Evolutionary conservation across 805 yeast species (phyloP).

Genomic region (Saccharomycopsis sp.): DNA sequence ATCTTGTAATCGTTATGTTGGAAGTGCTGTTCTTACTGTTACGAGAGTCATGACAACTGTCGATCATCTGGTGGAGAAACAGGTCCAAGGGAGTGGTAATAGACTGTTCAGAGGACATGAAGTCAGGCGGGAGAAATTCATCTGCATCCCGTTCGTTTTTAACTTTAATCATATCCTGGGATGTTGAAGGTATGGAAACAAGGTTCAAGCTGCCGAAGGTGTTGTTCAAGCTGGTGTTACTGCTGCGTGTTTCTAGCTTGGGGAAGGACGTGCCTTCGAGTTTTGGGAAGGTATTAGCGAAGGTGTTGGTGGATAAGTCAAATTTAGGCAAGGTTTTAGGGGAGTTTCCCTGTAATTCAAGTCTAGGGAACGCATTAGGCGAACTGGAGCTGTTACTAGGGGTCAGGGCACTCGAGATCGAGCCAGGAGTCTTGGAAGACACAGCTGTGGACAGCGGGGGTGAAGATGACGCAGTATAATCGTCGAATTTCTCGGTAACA

Average conservation of each 20-base stretch:
- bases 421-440: neutral
- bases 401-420: neutral
- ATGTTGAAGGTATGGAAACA: neutral
- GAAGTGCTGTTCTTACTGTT: neutral
- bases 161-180: neutral
- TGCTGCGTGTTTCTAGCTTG: too few species aligned
- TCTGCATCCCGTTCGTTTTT: neutral
- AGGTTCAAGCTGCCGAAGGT: neutral
- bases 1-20: neutral
- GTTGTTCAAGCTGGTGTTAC: neutral
- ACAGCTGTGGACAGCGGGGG: neutral
- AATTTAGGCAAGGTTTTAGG: neutral
- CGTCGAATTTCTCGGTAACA: slow-evolving; percentile 12
- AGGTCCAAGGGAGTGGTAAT: neutral
- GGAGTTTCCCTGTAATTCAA: neutral
- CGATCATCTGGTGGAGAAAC: neutral
- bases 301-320: neutral
- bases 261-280: too few species aligned
- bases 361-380: neutral
- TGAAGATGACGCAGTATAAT: slow-evolving; percentile 5
- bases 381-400: neutral
- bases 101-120: too few species aligned
- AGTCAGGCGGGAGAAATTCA: neutral
- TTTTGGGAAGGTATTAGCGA: too few species aligned
- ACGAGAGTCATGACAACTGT: neutral